phyloP scores from a whole-genome alignment of 345 rosid species.

The Linum trigynum region DNA sequence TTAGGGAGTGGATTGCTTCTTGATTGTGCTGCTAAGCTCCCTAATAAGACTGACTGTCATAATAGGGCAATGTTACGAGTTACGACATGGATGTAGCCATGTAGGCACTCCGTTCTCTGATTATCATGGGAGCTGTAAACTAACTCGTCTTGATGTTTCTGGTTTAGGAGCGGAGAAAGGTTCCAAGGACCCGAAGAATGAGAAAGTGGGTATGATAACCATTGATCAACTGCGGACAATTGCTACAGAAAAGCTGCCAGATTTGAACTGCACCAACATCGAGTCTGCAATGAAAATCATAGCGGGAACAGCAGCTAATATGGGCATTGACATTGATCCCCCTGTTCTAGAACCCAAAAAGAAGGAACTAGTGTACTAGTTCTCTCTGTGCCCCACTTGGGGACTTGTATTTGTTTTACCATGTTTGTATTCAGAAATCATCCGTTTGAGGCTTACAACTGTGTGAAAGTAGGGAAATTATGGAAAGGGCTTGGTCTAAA shows the following conservation, averaged over 20 bases:
- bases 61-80: too few relatives aligned
- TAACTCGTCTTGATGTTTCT: not conserved
- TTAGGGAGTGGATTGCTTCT: too few relatives aligned
- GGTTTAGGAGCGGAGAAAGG: slow-evolving; percentile 78
- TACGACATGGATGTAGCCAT: too few relatives aligned
- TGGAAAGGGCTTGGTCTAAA: too few relatives aligned
- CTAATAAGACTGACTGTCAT: too few relatives aligned
- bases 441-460: not conserved
- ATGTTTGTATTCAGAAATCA: not conserved
- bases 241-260: slow-evolving; percentile 78
- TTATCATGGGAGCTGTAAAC: too few relatives aligned
- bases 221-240: slow-evolving; percentile 60
- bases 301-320: slow-evolving; percentile 90
- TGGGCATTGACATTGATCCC: slow-evolving; percentile 85
- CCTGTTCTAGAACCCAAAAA: slow-evolving; percentile 72
- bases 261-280: slow-evolving; percentile 58
- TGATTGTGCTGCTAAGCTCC: too few relatives aligned
- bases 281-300: slow-evolving; percentile 89
- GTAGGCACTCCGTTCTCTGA: too few relatives aligned
- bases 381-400: not conserved
- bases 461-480: not conserved
- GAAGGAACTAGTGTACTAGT: slow-evolving; percentile 35
- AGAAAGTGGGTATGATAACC: slow-evolving; percentile 70
- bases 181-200: slow-evolving; percentile 58
- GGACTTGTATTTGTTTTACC: not conserved